Base-by-base conservation (phyloP, 129 eudicot species). In the Calendula officinalis region DNA sequence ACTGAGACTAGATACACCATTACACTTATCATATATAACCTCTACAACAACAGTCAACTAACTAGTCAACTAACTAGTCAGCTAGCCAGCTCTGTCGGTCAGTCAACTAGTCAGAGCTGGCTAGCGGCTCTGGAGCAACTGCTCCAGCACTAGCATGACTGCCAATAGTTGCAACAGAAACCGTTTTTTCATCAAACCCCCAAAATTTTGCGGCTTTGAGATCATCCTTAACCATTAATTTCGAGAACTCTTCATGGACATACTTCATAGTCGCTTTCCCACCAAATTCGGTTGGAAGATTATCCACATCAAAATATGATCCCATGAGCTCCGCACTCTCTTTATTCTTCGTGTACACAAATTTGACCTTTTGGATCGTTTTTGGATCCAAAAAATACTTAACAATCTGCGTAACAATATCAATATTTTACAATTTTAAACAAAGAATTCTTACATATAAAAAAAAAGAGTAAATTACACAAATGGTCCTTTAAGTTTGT, bases 141-240 rank as follows among this genome's bases (percentile, higher is more conserved):
- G 62, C 80, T 11, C 80, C 78, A 15, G 79, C 81, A 17, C 51
- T n/a, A 59, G 48, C 22, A 33, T 70, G 72, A 34, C 54, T 70
- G 49, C 64, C 14, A 5, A 15, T 49, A 58, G 49, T 74, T 43
- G 64, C 34, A 14, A 9, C 38, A 39, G 48, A 53, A 7, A 50
- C 75, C 17, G 48, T 81, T 62, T 81, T 77, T 34, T 75, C 71
- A 16, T 66, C 80, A 10, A 76, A 72, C 32, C 87, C 83, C 90
- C 95, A 81, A 1, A 65, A 65, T 41, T 73, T 81, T 0, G 83
- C 80, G 27, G 74, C 59, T 66, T 83, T 86, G 40, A 65, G 67
- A 61, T 86, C 95, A 59, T 86, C 95, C 60, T 75, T 53, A 33
- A 71, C 82, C 89, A 86, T 83, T 62, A 72, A 81, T 64, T 79